Percentiles rank a stretch among this genome's conserved stretches.
Conservation (phyloP, 164 flowering plant genomes). For the Protea cynaroides region DNA sequence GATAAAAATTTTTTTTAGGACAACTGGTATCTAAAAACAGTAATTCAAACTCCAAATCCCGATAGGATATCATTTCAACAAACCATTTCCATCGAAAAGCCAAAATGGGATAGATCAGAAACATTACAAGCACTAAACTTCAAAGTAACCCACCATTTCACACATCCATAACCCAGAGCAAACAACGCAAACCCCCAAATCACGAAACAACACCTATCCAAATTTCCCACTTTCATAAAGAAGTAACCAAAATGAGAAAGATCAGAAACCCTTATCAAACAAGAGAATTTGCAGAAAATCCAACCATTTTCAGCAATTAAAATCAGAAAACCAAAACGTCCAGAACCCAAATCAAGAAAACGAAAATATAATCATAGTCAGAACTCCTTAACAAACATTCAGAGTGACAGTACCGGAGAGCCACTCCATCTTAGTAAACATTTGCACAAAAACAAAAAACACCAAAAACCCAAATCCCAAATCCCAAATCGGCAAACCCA, state of each 20-base stretch:
- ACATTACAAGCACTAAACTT: background rate
- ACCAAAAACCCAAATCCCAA: conserved; percentile 18
- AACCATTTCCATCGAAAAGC: background rate
- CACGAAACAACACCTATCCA: background rate
- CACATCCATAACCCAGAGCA: conserved; percentile 1
- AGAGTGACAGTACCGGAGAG: no score
- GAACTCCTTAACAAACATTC: no score
- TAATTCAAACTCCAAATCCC: background rate
- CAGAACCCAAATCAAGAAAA: no score
- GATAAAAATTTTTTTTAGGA: background rate
- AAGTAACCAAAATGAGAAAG: background rate
- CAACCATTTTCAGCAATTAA: no score
- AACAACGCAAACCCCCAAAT: conserved; percentile 12
- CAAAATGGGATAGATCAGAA: conserved; percentile 1
- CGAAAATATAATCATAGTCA: no score
- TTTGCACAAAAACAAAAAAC: background rate
- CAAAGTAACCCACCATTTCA: background rate
- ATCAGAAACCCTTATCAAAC: conserved; percentile 1
- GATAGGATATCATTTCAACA: background rate
- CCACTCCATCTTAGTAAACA: background rate
- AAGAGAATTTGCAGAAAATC: no score
- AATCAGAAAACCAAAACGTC: no score
- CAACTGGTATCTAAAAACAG: background rate
- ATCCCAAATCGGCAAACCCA: conserved; percentile 21
- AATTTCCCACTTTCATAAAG: background rate